These are phyloP conservation scores for Sporothrix schenckii DNA, from an alignment of 2,329 filamentous ascomycete genomes.

Conservation along the genomic window DNA sequence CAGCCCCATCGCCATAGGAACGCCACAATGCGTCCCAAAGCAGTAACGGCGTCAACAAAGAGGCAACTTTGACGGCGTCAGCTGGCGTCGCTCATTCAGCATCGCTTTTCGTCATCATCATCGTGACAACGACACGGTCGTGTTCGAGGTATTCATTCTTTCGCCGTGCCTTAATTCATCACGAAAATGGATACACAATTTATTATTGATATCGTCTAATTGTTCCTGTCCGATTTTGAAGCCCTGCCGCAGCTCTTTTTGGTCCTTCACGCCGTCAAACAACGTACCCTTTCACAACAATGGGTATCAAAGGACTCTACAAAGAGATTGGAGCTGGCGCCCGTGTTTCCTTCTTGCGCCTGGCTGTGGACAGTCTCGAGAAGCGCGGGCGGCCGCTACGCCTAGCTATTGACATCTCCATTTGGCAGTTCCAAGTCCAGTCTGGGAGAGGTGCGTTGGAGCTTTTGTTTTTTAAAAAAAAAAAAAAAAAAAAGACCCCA, in stretches of 20 bases:
- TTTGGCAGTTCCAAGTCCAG: conserved; percentile 96
- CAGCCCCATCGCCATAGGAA: conserved; percentile 37
- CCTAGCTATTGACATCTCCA: conserved; percentile 90
- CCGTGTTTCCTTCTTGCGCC: conserved; percentile 77
- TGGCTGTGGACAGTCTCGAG: conserved; percentile 77
- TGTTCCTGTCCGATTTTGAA: conserved; percentile 1
- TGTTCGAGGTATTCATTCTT: background rate
- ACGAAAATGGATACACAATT: background rate
- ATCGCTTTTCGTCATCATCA: background rate
- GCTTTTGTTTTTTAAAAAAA: too few relatives aligned
- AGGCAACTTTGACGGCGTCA: conserved; percentile 4
- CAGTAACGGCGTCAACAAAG: conserved; percentile 42
- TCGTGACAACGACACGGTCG: background rate
- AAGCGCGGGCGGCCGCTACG: conserved; percentile 72
- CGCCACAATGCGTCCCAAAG: conserved; percentile 37
- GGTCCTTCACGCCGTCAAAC: background rate
- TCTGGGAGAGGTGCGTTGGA: conserved; percentile 65
- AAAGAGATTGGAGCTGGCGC: conserved; percentile 82
- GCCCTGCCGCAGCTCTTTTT: background rate
- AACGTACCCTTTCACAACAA: conserved; percentile 40
- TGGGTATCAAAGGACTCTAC: conserved; percentile 80
- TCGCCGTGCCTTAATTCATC: background rate
- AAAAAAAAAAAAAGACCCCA: too few relatives aligned
- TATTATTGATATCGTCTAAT: background rate
- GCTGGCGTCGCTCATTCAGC: background rate